These are phyloP conservation scores for Cytospora paraplurivora DNA, from an alignment of 2,329 filamentous ascomycete genomes.

Conservation along the genomic window DNA sequence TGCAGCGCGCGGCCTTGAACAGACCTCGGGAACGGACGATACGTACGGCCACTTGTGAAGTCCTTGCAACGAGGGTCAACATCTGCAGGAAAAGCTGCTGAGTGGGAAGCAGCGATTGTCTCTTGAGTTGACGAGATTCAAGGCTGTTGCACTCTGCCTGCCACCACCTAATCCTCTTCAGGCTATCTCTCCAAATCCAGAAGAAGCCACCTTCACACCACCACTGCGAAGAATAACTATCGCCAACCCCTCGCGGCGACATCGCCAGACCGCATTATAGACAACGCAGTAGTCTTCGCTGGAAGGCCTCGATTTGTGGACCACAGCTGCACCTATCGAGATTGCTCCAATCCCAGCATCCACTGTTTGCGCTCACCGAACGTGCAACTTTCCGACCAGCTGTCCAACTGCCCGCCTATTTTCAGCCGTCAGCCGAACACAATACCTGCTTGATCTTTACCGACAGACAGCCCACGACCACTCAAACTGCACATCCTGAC, in stretches of 20 bases:
- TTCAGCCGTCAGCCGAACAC: constrained; percentile 2
- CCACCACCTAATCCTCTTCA: not conserved
- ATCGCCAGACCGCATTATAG: constrained; percentile 11
- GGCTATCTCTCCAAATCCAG: not conserved
- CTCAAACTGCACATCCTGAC: constrained; percentile 15
- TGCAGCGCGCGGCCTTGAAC: not conserved
- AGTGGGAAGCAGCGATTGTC: not conserved
- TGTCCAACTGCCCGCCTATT: not conserved
- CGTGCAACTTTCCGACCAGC: constrained; percentile 5
- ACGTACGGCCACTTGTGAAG: not conserved
- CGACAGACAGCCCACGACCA: constrained; percentile 19
- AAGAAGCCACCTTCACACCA: constrained; percentile 26
- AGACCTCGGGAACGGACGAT: not conserved
- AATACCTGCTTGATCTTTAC: constrained; percentile 15
- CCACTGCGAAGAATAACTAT: constrained; percentile 3
- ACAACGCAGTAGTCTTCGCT: not conserved
- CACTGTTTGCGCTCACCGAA: not conserved
- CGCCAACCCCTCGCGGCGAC: constrained; percentile 11
- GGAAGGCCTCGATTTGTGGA: not conserved
- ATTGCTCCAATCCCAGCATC: not conserved
- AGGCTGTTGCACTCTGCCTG: not conserved
- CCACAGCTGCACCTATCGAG: not conserved
- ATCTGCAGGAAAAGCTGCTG: not conserved
- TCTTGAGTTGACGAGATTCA: not conserved
- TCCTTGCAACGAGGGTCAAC: not conserved